These are phyloP conservation scores for Plectosphaerella sp. DNA, from an alignment of 2,329 filamentous ascomycete species.

Conservation along the genomic window DNA sequence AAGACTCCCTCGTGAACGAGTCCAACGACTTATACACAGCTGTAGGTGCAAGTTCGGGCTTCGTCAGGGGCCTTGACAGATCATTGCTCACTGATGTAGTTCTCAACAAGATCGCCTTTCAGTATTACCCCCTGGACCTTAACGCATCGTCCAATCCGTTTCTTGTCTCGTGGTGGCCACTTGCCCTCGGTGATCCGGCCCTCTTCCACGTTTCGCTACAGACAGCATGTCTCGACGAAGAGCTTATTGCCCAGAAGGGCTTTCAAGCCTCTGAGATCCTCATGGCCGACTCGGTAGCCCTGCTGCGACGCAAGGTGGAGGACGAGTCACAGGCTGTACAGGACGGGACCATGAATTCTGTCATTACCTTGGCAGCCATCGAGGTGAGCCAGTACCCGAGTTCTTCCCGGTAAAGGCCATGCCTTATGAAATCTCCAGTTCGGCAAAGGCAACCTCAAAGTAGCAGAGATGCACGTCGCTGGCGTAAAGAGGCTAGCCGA, in stretches of 20 bases:
- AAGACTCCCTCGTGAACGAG: constrained; percentile 42
- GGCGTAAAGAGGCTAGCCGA: constrained; percentile 44
- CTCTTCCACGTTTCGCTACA: constrained; percentile 56
- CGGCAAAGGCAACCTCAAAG: constrained; percentile 45
- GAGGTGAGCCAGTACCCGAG: constrained; percentile 35
- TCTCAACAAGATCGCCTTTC: constrained; percentile 52
- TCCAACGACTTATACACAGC: constrained; percentile 51
- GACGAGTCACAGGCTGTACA: constrained; percentile 41
- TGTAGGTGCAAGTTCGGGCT: constrained; percentile 34
- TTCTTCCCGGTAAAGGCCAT: neutral
- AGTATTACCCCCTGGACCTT: constrained; percentile 55
- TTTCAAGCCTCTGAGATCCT: constrained; percentile 50
- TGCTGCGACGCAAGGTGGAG: constrained; percentile 45
- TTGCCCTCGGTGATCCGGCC: constrained; percentile 49
- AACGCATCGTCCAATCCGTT: constrained; percentile 51
- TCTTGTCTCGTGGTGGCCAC: constrained; percentile 55
- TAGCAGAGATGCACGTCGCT: constrained; percentile 42
- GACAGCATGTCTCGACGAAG: constrained; percentile 53
- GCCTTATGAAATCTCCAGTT: constrained; percentile 24
- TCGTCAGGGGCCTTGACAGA: neutral
- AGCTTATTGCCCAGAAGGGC: constrained; percentile 44
- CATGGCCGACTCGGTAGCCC: constrained; percentile 51
- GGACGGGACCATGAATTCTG: constrained; percentile 52
- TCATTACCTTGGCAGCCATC: constrained; percentile 53
- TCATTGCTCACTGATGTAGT: constrained; percentile 30